A percentile compares a stretch with the other conserved stretches of the same genome.
phyloP scores from a whole-genome alignment of 2,329 filamentous ascomycete species.

The Chaetomiaceae sp. region DNA sequence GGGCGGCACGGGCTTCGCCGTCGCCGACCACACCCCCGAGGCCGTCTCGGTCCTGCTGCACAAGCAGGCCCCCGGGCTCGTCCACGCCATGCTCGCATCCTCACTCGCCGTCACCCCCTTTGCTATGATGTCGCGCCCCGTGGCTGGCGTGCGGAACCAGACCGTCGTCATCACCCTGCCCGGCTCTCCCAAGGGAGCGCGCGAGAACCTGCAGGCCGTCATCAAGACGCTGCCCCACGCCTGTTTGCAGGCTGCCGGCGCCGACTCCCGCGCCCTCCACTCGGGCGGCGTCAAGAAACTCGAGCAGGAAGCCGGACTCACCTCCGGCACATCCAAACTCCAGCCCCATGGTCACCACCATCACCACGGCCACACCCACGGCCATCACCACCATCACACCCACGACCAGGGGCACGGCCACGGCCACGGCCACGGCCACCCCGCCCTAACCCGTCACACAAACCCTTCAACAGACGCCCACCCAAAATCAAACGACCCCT shows the following conservation, averaged over 20 bases:
- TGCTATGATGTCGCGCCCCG: conserved; percentile 92
- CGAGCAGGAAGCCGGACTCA: conserved; percentile 73
- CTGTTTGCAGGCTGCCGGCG: conserved; percentile 82
- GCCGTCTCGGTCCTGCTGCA: conserved; percentile 76
- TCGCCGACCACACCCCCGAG: conserved; percentile 84
- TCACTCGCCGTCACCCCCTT: conserved; percentile 88
- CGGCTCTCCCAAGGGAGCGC: conserved; percentile 91
- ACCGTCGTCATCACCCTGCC: conserved; percentile 85
- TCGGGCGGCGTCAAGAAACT: conserved; percentile 76
- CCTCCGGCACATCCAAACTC: not conserved
- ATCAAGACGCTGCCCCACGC: conserved; percentile 91
- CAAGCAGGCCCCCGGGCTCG: conserved; percentile 80
- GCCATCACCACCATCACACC: conserved; percentile 51
- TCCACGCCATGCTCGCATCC: conserved; percentile 90
- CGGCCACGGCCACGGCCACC: conserved; percentile 57
- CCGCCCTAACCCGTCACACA: conserved; percentile 72
- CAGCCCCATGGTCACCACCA: conserved; percentile 47
- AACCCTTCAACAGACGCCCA: conserved; percentile 45
- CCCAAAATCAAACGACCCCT: conserved; percentile 56
- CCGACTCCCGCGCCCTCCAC: conserved; percentile 75
- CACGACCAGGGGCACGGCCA: conserved; percentile 54
- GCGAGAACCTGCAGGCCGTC: conserved; percentile 85
- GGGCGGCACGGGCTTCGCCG: conserved; percentile 88
- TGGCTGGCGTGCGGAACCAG: conserved; percentile 78
- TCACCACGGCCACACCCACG: too few relatives aligned